Evolutionary conservation across 2,329 filamentous ascomycete species (phyloP).

Genomic region (Diplodia corticola): DNA sequence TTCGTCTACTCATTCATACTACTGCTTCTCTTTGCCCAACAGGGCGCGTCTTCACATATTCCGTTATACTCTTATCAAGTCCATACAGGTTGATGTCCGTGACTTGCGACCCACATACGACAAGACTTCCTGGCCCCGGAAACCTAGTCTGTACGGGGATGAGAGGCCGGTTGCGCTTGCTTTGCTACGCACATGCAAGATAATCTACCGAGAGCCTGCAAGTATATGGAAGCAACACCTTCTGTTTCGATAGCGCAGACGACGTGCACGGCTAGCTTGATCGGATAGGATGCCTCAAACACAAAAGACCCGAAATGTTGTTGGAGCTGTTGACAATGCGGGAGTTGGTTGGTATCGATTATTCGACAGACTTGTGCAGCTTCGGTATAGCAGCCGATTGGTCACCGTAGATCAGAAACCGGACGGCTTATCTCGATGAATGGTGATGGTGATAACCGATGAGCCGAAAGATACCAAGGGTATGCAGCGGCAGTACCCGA

Average conservation of each 20-base stretch:
- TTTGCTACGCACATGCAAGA: not conserved
- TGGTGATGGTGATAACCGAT: not conserved
- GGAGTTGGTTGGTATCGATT: not conserved
- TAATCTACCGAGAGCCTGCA: not conserved
- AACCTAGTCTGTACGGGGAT: no score
- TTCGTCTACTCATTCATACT: no score
- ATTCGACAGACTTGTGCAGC: not conserved
- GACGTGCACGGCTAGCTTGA: not conserved
- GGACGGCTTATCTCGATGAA: not conserved
- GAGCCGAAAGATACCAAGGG: not conserved
- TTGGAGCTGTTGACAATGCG: not conserved
- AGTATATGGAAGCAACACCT: not conserved
- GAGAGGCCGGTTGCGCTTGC: not conserved
- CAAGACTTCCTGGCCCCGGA: no score
- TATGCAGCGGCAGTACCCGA: slow-evolving; percentile 8
- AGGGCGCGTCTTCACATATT: no score
- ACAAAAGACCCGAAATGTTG: not conserved
- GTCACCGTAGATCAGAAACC: not conserved
- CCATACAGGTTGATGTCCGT: no score
- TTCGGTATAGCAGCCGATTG: not conserved
- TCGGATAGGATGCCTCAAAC: not conserved
- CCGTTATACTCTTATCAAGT: no score
- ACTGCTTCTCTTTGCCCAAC: no score
- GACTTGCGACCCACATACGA: no score
- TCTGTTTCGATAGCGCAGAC: not conserved